A percentile compares a stretch with the other conserved stretches of the same genome.
These are phyloP conservation scores for Rutstroemia sp. DNA, from an alignment of 2,329 filamentous ascomycete genomes.

Conservation along the genomic window DNA sequence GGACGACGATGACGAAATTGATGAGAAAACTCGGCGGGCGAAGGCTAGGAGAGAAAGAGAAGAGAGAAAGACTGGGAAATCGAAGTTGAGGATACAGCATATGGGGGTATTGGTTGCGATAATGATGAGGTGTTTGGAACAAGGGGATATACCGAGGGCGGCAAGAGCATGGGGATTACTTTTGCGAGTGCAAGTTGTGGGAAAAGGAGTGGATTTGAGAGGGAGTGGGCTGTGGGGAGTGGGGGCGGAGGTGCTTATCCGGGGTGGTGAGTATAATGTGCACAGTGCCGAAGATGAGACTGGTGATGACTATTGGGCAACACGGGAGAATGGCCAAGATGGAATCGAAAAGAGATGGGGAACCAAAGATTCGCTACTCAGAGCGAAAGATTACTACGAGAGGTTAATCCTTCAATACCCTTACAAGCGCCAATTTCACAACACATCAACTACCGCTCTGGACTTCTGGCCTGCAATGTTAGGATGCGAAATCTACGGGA, in stretches of 20 bases:
- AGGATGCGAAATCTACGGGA: conserved; percentile 71
- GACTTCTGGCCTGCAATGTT: conserved; percentile 80
- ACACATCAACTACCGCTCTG: conserved; percentile 51
- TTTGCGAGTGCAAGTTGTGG: conserved; percentile 50
- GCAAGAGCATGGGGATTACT: conserved; percentile 69
- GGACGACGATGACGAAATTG: conserved; percentile 11
- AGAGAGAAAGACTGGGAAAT: conserved; percentile 8
- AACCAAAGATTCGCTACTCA: conserved; percentile 43
- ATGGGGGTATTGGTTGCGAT: conserved; percentile 60
- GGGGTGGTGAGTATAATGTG: conserved; percentile 32
- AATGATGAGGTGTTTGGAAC: conserved; percentile 64
- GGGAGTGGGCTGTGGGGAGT: conserved; percentile 69
- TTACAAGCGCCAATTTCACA: conserved; percentile 50
- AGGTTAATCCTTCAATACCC: conserved; percentile 70
- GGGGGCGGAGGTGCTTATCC: conserved; percentile 74
- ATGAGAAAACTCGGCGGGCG: conserved; percentile 9
- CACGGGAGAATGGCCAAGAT: conserved; percentile 1
- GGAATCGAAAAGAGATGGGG: conserved; percentile 28
- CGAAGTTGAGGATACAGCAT: conserved; percentile 43
- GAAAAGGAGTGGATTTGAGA: conserved; percentile 58
- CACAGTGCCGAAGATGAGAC: not conserved
- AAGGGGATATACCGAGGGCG: conserved; percentile 64
- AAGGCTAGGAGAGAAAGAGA: conserved; percentile 6
- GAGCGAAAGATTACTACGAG: conserved; percentile 65
- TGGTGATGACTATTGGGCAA: not conserved